phyloP scores from a whole-genome alignment of 31 red algal genomes.

The Asparagopsis taxiformis region DNA sequence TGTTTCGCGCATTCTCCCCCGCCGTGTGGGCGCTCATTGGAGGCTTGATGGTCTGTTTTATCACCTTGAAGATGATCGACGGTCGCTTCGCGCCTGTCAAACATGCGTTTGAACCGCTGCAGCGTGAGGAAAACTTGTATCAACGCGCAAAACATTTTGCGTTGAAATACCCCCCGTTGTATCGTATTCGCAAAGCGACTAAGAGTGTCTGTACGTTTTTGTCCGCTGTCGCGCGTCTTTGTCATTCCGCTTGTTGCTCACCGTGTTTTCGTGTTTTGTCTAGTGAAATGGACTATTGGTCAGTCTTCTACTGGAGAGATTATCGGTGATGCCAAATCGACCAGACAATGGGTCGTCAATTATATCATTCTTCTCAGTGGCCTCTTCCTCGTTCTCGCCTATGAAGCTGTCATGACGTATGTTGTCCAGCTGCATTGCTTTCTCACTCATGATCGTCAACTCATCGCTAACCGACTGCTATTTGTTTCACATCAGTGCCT shows the following conservation, averaged over 20 bases:
- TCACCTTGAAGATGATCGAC: constrained; percentile 2
- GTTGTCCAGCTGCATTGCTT: not conserved
- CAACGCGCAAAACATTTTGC: not conserved
- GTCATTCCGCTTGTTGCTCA: not conserved
- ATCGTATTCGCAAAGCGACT: not conserved
- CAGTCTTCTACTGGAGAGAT: not conserved
- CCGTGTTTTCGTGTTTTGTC: not conserved
- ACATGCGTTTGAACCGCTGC: not conserved
- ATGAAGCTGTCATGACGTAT: constrained; percentile 19
- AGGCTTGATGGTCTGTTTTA: not conserved
- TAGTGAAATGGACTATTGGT: not conserved
- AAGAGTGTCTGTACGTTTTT: constrained; percentile 9
- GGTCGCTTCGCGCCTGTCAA: not conserved
- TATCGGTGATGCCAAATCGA: not conserved
- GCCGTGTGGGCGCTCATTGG: not conserved
- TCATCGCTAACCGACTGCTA: not conserved
- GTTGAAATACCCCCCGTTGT: not conserved
- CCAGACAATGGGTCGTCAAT: not conserved
- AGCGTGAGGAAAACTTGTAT: not conserved
- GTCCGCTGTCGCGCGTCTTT: not conserved
- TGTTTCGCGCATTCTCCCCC: not conserved
- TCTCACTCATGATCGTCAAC: not conserved
- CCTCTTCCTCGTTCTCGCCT: constrained; percentile 9
- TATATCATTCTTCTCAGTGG: constrained; percentile 12
- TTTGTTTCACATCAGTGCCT: not conserved